Evolutionary conservation across 176 grass and related monocot genomes (phyloP), one percentile per base, ranked within the genome.

Genomic region (Ampelocalamus luodianensis): DNA sequence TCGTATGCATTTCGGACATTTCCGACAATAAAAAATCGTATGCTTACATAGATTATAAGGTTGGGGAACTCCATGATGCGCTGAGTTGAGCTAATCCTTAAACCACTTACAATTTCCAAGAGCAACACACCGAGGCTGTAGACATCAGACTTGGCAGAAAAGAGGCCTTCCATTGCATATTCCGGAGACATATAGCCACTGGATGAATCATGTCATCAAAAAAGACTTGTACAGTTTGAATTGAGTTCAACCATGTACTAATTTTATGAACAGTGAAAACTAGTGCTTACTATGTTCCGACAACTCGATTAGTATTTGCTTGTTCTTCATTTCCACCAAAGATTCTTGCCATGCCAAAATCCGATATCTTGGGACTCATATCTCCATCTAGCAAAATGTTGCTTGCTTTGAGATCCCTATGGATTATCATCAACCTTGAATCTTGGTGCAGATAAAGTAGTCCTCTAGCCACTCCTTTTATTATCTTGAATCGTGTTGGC

Each of bases 371-470:
- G 3, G 86, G 86, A 20, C 71, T 88, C 86, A 92, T 88, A 53
- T 86, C 77, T 53, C 32, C 70, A 49, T 85, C 89, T 18, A 91
- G 71, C 69, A 91, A 88, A 91, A 91, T 84, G 53, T 91, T 91
- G 69, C 80, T 80, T 34, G 80, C 81, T 50, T 91, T 91, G n/a
- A 91, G 68, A 75, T 91, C 89, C 54, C 89, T 86, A 60, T 91
- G 85, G 68, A 91, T 82, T 74, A 91, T 73, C 51, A 68, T 86
- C 72, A 91, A 69, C 32, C 90, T 86, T 72, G 90, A 92, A 80
- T 92, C 84, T 46, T 81, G 58, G 27, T 92, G 91, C n/a, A 90
- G 84, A 76, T 92, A 90, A 53, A 90, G 80, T 11, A 92, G 74
- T 36, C 91, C 91, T 60, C 78, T 81, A 60, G 80, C 87, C 16